Evolutionary conservation across 352 stramenopile species (phyloP).

Genomic region (Achlya hypogyna): DNA sequence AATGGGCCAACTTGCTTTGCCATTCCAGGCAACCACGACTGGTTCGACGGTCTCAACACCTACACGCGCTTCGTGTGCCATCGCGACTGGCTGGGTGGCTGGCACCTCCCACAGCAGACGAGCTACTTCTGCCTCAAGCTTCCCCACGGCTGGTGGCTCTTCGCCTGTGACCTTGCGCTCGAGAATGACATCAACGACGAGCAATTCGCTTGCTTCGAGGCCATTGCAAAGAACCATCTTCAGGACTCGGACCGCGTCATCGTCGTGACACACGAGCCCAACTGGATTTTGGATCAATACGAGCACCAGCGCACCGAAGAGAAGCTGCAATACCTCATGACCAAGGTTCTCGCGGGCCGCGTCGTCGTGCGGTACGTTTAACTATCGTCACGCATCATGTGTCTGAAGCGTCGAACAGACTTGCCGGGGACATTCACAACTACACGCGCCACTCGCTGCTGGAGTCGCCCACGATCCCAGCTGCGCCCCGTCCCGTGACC

Average conservation of each 20-base stretch:
- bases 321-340: slow-evolving; percentile 70
- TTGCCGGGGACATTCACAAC: slow-evolving; percentile 91
- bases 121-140: slow-evolving; percentile 89
- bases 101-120: slow-evolving; percentile 86
- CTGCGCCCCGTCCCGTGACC: slow-evolving; percentile 26
- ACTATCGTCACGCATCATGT: not conserved
- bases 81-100: slow-evolving; percentile 87
- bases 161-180: slow-evolving; percentile 85
- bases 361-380: slow-evolving; percentile 40
- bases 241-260: slow-evolving; percentile 79
- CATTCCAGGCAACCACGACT: slow-evolving; percentile 90
- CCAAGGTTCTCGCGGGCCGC: slow-evolving; percentile 57
- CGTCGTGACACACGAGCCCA: slow-evolving; percentile 86
- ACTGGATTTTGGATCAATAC: slow-evolving; percentile 87
- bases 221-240: slow-evolving; percentile 68
- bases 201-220: slow-evolving; percentile 88
- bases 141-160: slow-evolving; percentile 87
- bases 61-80: slow-evolving; percentile 88
- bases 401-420: slow-evolving; percentile 14
- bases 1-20: slow-evolving; percentile 63
- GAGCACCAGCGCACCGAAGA: slow-evolving; percentile 55
- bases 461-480: slow-evolving; percentile 28
- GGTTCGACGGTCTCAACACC: slow-evolving; percentile 90
- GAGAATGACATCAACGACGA: slow-evolving; percentile 91
- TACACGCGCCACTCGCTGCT: slow-evolving; percentile 84